Evolutionary conservation across 2,329 filamentous ascomycete genomes (phyloP).

Genomic region (Monosporascus cannonballus): DNA sequence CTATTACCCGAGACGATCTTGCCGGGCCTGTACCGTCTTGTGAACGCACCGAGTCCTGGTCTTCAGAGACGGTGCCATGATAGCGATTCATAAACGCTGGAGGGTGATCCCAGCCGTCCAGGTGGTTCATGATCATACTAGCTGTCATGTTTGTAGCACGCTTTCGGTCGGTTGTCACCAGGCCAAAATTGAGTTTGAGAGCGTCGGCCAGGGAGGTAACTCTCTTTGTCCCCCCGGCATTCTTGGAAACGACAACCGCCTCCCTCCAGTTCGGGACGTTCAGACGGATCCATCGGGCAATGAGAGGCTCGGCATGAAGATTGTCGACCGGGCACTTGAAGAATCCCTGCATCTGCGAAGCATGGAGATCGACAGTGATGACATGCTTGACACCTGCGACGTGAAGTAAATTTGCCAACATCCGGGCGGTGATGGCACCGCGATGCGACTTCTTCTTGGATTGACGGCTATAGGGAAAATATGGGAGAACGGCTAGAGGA

Average conservation of each 20-base stretch:
- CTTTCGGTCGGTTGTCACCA: slow-evolving; percentile 80
- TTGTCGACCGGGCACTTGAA: slow-evolving; percentile 98
- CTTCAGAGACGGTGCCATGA: slow-evolving; percentile 15
- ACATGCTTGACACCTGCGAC: slow-evolving; percentile 96
- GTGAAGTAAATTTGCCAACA: slow-evolving; percentile 90
- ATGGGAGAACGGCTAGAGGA: slow-evolving; percentile 70
- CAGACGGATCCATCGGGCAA: slow-evolving; percentile 89
- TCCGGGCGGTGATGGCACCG: slow-evolving; percentile 91
- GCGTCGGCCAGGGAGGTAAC: slow-evolving; percentile 95
- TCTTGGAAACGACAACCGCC: slow-evolving; percentile 96
- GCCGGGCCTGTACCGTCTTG: slow-evolving; percentile 22
- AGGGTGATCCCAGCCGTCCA: slow-evolving; percentile 44
- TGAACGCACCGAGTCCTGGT: slow-evolving; percentile 13
- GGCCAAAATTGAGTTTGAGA: slow-evolving; percentile 94
- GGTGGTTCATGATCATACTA: slow-evolving; percentile 69
- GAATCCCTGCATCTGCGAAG: slow-evolving; percentile 98
- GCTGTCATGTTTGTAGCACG: slow-evolving; percentile 62
- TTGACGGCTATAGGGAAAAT: slow-evolving; percentile 98
- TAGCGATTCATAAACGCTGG: slow-evolving; percentile 20
- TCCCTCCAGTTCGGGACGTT: slow-evolving; percentile 85
- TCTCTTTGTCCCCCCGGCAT: slow-evolving; percentile 92
- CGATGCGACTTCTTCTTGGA: slow-evolving; percentile 99
- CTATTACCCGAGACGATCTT: slow-evolving; percentile 20
- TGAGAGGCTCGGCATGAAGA: slow-evolving; percentile 88
- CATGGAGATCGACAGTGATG: slow-evolving; percentile 93